Percentiles rank a stretch among this genome's conserved stretches.
Conservation (phyloP, 2,329 filamentous ascomycete species). For the Emericellopsis atlantica region DNA sequence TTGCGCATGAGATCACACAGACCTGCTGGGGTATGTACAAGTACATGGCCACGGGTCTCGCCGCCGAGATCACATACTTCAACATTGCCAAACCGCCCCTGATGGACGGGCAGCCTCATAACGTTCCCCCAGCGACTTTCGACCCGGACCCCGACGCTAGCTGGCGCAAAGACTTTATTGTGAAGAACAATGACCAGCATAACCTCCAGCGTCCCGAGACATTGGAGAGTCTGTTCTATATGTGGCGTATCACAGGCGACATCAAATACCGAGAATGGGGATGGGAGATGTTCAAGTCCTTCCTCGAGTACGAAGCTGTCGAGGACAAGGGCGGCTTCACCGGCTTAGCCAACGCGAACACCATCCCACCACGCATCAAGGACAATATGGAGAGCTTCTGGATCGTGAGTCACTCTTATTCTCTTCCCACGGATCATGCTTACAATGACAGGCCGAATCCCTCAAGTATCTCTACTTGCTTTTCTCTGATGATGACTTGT, state of each 20-base stretch:
- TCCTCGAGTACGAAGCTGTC: constrained; percentile 74
- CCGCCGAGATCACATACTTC: constrained; percentile 90
- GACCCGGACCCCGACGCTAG: constrained; percentile 38
- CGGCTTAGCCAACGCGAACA: constrained; percentile 62
- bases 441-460: constrained; percentile 64
- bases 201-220: constrained; percentile 95
- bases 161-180: constrained; percentile 68
- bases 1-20: constrained; percentile 84
- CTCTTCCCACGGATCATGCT: constrained; percentile 3
- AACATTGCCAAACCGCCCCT: constrained; percentile 58
- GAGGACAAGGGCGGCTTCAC: constrained; percentile 71
- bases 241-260: constrained; percentile 96
- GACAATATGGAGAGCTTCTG: constrained; percentile 99
- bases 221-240: constrained; percentile 91
- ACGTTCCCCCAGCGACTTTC: constrained; percentile 32
- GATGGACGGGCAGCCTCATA: constrained; percentile 30
- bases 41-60: constrained; percentile 78
- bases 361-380: constrained; percentile 51
- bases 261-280: constrained; percentile 87
- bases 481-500: constrained; percentile 71
- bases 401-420: constrained; percentile 49
- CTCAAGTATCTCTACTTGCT: constrained; percentile 96
- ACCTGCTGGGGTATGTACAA: constrained; percentile 99
- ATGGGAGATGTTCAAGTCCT: constrained; percentile 95
- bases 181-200: constrained; percentile 75